These are phyloP conservation scores for Hymenoscyphus albidus DNA, from an alignment of 2,329 filamentous ascomycete species.

Conservation along the genomic window DNA sequence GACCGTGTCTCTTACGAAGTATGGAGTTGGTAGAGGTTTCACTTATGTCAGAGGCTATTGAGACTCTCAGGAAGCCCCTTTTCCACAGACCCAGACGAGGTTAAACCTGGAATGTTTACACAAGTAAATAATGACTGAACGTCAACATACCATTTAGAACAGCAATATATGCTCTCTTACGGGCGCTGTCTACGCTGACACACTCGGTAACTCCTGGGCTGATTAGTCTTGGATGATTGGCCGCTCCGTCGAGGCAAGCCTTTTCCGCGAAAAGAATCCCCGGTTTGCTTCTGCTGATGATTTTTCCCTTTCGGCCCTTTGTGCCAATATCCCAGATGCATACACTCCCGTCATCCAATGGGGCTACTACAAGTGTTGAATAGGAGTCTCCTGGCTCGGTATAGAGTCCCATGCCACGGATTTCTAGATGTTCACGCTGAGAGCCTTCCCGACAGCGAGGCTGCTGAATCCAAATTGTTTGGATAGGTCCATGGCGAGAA, in stretches of 20 bases:
- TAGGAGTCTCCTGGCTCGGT: conserved; percentile 51
- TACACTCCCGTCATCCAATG: conserved; percentile 83
- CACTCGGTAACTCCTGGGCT: conserved; percentile 73
- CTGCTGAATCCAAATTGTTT: conserved; percentile 71
- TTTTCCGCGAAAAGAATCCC: conserved; percentile 63
- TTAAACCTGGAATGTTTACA: background rate
- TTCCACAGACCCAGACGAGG: background rate
- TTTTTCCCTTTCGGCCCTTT: conserved; percentile 52
- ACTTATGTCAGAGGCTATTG: background rate
- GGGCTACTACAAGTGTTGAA: conserved; percentile 62
- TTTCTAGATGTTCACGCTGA: conserved; percentile 54
- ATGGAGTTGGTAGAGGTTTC: background rate
- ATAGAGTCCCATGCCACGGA: conserved; percentile 69
- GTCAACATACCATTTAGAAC: conserved; percentile 59
- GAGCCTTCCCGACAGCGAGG: conserved; percentile 45
- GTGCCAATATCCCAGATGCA: conserved; percentile 76
- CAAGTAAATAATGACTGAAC: background rate
- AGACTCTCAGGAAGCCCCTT: background rate
- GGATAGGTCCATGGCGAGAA: conserved; percentile 71
- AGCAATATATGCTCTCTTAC: conserved; percentile 72
- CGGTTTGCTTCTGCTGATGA: conserved; percentile 61
- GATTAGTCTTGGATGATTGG: conserved; percentile 58
- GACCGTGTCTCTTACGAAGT: background rate
- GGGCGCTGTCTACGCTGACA: conserved; percentile 70
- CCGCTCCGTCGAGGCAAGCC: conserved; percentile 41